Evolutionary conservation across 225 moss, liverwort and hornwort genomes (phyloP).

Genomic region (Ulota crispa): DNA sequence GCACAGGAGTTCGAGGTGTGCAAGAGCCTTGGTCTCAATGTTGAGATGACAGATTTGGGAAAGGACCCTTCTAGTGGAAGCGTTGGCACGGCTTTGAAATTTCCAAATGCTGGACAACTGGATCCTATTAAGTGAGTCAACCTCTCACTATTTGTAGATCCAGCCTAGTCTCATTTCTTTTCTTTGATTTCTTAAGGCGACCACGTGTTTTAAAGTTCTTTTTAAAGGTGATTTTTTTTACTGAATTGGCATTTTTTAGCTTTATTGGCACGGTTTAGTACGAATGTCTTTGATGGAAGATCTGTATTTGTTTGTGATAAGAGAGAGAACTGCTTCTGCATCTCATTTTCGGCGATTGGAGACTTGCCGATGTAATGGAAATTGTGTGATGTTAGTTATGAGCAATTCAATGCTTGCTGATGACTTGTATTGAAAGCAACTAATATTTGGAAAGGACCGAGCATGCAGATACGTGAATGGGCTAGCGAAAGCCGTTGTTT

Average conservation of each 20-base stretch:
- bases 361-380: no score
- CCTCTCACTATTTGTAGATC: not conserved
- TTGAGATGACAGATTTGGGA: conserved; percentile 44
- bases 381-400: no score
- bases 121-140: conserved; percentile 38
- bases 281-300: no score
- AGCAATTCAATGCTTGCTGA: not conserved
- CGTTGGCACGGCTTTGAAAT: conserved; percentile 38
- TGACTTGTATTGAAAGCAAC: not conserved
- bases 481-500: conserved; percentile 40
- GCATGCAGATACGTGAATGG: conserved; percentile 49
- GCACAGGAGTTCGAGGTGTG: conserved; percentile 49
- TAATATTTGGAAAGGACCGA: not conserved
- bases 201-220: not conserved
- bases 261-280: no score
- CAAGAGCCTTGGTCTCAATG: conserved; percentile 35
- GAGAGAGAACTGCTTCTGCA: no score
- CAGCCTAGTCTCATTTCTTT: not conserved
- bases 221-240: no score
- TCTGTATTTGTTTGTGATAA: no score
- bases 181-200: not conserved
- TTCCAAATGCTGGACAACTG: conserved; percentile 45
- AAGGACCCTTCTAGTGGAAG: conserved; percentile 40
- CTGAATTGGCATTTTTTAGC: no score
- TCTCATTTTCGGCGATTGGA: no score